A percentile compares a stretch with the other conserved stretches of the same genome.
Evolutionary conservation across 805 yeast genomes (phyloP).

Genomic region (Myxozyma neglecta): DNA sequence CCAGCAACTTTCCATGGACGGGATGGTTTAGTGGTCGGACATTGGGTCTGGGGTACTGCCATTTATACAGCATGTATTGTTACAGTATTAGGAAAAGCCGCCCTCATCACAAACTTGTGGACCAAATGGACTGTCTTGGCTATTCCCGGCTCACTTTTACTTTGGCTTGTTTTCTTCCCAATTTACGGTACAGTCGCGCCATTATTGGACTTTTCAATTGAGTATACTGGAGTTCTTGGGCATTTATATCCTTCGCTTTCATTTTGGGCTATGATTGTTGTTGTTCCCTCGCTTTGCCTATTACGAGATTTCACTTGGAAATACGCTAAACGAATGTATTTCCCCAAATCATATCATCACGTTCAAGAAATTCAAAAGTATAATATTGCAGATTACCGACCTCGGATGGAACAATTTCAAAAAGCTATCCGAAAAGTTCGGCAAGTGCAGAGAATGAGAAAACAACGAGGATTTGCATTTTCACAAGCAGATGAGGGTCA

Average conservation of each 20-base stretch:
- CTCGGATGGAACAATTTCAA: slow-evolving; percentile 96
- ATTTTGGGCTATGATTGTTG: slow-evolving; percentile 80
- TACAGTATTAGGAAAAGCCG: slow-evolving; percentile 94
- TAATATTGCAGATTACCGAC: slow-evolving; percentile 88
- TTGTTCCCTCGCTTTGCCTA: slow-evolving; percentile 75
- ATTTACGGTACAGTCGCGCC: slow-evolving; percentile 86
- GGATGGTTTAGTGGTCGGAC: slow-evolving; percentile 72
- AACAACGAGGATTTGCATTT: slow-evolving; percentile 97
- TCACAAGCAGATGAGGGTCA: slow-evolving; percentile 95
- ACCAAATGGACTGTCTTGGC: slow-evolving; percentile 88
- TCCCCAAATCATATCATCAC: slow-evolving; percentile 88
- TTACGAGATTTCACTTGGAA: slow-evolving; percentile 92
- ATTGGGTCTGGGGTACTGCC: slow-evolving; percentile 95
- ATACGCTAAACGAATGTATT: slow-evolving; percentile 86
- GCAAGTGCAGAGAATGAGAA: slow-evolving; percentile 96
- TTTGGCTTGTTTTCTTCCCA: slow-evolving; percentile 89
- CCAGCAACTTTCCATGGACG: slow-evolving; percentile 60
- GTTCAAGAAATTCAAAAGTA: slow-evolving; percentile 97
- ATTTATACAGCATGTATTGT: slow-evolving; percentile 82
- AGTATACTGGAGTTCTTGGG: slow-evolving; percentile 75
- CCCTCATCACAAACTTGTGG: slow-evolving; percentile 88
- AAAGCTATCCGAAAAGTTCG: slow-evolving; percentile 95
- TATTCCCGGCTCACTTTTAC: slow-evolving; percentile 85
- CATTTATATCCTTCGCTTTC: slow-evolving; percentile 73
- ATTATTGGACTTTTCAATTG: slow-evolving; percentile 71